A percentile compares a stretch with the other conserved stretches of the same genome.
Evolutionary conservation across 495 filamentous ascomycete genomes (phyloP).

Genomic region (Pyronema omphalodes): DNA sequence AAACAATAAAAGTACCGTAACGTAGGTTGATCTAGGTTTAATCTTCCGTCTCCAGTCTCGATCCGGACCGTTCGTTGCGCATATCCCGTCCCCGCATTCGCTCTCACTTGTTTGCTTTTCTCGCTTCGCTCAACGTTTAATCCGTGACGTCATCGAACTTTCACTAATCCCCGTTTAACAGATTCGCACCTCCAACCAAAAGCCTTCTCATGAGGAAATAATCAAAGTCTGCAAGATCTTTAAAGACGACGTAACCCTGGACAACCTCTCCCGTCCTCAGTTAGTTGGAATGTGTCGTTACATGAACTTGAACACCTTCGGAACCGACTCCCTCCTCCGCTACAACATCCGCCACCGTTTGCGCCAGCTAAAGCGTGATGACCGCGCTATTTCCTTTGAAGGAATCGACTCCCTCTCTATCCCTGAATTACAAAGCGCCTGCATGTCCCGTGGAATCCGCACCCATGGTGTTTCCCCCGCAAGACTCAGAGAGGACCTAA

Average conservation of each 20-base stretch:
- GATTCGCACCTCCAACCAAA: slow-evolving; percentile 65
- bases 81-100: no score
- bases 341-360: slow-evolving; percentile 95
- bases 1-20: no score
- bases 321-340: slow-evolving; percentile 90
- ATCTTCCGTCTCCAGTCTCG: no score
- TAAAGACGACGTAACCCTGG: slow-evolving; percentile 91
- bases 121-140: neutral
- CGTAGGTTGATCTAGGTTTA: no score
- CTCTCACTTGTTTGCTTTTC: neutral
- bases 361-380: slow-evolving; percentile 97
- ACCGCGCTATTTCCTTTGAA: slow-evolving; percentile 86
- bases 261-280: slow-evolving; percentile 91
- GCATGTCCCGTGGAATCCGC: slow-evolving; percentile 75
- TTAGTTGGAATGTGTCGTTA: slow-evolving; percentile 96
- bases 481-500: slow-evolving; percentile 72
- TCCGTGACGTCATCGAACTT: neutral
- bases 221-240: slow-evolving; percentile 99
- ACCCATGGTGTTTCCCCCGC: slow-evolving; percentile 80
- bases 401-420: slow-evolving; percentile 87
- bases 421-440: slow-evolving; percentile 78
- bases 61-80: no score
- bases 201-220: slow-evolving; percentile 71
- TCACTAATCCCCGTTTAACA: slow-evolving; percentile 5
- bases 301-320: slow-evolving; percentile 93